Evolutionary conservation across 2,329 filamentous ascomycete genomes (phyloP), one percentile per base, ranked within the genome.

Genomic region (Cladobotryum protrusum): DNA sequence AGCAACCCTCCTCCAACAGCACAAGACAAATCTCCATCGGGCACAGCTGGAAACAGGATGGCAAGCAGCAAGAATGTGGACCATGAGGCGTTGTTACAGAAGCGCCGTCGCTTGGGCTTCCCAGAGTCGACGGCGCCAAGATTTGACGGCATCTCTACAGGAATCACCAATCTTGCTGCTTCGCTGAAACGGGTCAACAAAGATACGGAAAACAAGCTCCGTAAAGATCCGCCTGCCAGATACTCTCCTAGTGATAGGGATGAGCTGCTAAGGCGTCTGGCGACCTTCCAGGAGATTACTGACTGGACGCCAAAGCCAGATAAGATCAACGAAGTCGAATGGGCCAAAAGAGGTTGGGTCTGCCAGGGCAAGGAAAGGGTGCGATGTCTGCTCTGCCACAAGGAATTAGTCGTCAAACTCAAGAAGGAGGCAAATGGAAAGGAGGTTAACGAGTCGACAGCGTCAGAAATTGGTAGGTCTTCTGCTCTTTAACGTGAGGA

Each of bases 221-320:
- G 43, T 18, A 59, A 56, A 35, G 59, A 64, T n/a, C 57, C 61
- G 18, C 64, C 61, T 3, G 70, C 87, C 1, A 89, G 86, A 60
- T 97, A 93, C 70, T 87, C 87, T 48, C 92, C 93, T 0, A 87
- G 85, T 71, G 91, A 93, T 65, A 86, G 93, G 47, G 82, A 83
- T 36, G 83, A 89, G 57, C 90, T 97, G 54, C 75, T 97, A 11
- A 82, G 79, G 59, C 76, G 93, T 19, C 75, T 99, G 24, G 86
- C 86, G 53, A 95, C 89, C 0, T 99, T 95, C 63, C 87, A 92
- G 62, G 89, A 92, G 57, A 83, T 97, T 43, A 93, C 89, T 48
- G 81, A 87, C 64, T 99, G 92, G 92, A 86, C 87, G n/a, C 87
- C 89, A 0, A 97, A 97, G 65, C 91, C 93, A 0, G 81, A 91